These are phyloP conservation scores for Xylariaceae sp. DNA, from an alignment of 2,329 filamentous ascomycete genomes.

Conservation along the genomic window DNA sequence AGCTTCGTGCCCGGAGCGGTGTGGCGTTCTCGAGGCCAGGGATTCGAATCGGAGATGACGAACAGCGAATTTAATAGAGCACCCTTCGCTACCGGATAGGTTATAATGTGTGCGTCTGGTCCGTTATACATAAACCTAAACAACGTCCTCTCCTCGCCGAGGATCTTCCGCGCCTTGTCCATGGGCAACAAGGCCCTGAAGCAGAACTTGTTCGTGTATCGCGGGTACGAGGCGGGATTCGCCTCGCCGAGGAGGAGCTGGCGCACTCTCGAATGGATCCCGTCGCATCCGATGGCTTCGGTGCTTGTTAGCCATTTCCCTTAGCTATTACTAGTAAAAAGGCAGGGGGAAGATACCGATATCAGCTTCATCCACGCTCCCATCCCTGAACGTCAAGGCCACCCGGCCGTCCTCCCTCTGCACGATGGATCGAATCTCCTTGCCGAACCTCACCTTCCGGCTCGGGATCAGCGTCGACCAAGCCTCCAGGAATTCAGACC, in stretches of 20 bases:
- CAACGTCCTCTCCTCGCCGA: conserved; percentile 47
- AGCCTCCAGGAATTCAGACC: conserved; percentile 40
- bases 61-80: conserved; percentile 56
- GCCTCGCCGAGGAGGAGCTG: conserved; percentile 47
- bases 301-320: conserved; percentile 10
- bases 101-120: conserved; percentile 53
- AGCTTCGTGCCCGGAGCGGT: conserved; percentile 37
- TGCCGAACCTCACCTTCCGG: conserved; percentile 33
- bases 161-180: conserved; percentile 42
- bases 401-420: conserved; percentile 25
- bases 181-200: conserved; percentile 62
- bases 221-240: conserved; percentile 42
- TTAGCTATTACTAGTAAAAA: no score
- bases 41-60: conserved; percentile 37
- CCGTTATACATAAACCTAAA: conserved; percentile 56
- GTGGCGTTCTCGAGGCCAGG: conserved; percentile 35
- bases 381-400: conserved; percentile 33
- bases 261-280: conserved; percentile 56
- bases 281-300: conserved; percentile 57
- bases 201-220: conserved; percentile 56
- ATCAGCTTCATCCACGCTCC: conserved; percentile 31
- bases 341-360: conserved; percentile 27
- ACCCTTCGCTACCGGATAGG: conserved; percentile 57
- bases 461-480: conserved; percentile 34
- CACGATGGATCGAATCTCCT: conserved; percentile 33